Evolutionary conservation across 2,329 filamentous ascomycete species (phyloP).

Genomic region (Escovopsis sp.): DNA sequence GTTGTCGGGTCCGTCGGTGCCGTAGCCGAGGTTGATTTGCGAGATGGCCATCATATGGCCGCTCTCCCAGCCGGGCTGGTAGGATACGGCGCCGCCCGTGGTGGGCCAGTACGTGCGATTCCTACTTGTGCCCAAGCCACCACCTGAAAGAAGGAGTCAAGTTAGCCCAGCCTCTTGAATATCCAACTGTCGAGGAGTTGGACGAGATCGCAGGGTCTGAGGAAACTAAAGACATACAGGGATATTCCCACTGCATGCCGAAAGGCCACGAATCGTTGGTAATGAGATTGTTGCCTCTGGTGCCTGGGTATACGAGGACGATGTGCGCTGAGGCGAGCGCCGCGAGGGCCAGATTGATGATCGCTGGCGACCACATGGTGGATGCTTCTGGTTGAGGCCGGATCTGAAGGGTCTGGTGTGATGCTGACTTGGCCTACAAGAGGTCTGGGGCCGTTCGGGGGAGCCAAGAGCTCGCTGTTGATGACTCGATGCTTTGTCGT

Average conservation of each 20-base stretch:
- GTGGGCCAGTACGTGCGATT: constrained; percentile 92
- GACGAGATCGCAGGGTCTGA: background rate
- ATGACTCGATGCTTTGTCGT: too few relatives aligned
- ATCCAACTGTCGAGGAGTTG: too few relatives aligned
- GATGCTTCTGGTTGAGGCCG: background rate
- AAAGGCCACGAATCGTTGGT: constrained; percentile 69
- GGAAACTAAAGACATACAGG: constrained; percentile 48
- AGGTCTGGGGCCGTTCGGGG: too few relatives aligned
- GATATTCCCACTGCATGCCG: constrained; percentile 92
- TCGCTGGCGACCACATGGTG: constrained; percentile 32
- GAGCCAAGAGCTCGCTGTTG: too few relatives aligned
- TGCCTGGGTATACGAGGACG: constrained; percentile 76
- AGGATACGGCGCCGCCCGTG: constrained; percentile 68
- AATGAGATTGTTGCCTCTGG: constrained; percentile 73
- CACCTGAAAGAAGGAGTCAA: constrained; percentile 41
- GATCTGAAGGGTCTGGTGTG: too few relatives aligned
- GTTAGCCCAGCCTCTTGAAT: background rate
- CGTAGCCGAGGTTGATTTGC: constrained; percentile 84
- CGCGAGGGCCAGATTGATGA: constrained; percentile 28
- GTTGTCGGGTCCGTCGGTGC: constrained; percentile 45
- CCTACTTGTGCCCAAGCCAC: constrained; percentile 58
- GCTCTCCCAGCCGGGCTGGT: constrained; percentile 93
- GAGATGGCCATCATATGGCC: constrained; percentile 72
- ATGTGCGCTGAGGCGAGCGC: constrained; percentile 51
- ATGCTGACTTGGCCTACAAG: too few relatives aligned